A percentile compares a stretch with the other conserved stretches of the same genome.
These are phyloP conservation scores for Mycosphaerella sp. DNA, from an alignment of 2,329 filamentous ascomycete genomes.

Conservation along the genomic window DNA sequence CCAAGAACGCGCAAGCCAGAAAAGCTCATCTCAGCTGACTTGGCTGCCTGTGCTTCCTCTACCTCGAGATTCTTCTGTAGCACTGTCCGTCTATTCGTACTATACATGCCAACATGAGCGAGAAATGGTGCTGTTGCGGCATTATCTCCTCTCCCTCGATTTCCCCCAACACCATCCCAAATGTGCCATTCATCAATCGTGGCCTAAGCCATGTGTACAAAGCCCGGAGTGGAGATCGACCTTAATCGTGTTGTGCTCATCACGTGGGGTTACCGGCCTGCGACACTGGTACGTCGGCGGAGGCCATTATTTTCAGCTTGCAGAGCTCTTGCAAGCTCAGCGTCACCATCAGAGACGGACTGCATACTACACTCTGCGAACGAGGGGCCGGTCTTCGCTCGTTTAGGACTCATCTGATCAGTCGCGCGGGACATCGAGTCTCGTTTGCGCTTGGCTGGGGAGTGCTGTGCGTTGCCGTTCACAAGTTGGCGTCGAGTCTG, in stretches of 20 bases:
- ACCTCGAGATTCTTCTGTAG: no score
- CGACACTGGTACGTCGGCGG: constrained; percentile 10
- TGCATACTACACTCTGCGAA: constrained; percentile 1
- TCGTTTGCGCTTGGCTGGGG: constrained; percentile 23
- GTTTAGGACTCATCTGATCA: constrained; percentile 8
- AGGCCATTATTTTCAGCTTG: constrained; percentile 21
- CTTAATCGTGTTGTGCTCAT: background rate
- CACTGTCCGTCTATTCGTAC: no score
- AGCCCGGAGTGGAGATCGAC: constrained; percentile 1
- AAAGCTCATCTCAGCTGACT: no score
- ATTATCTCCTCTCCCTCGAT: no score
- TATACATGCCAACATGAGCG: no score
- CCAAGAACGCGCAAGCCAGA: no score
- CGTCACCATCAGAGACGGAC: constrained; percentile 10
- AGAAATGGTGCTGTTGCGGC: no score
- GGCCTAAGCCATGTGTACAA: background rate
- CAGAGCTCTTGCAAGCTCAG: constrained; percentile 16
- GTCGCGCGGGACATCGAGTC: constrained; percentile 15
- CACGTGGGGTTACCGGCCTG: background rate
- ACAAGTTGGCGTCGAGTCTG: constrained; percentile 21
- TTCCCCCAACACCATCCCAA: background rate
- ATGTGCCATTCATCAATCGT: background rate
- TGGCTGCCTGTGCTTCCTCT: no score
- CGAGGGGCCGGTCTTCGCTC: constrained; percentile 11
- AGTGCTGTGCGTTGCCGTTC: background rate